Percentiles rank a stretch among this genome's conserved stretches.
phyloP scores from a whole-genome alignment of 345 rosid genomes.

The Gossypium stocksii region DNA sequence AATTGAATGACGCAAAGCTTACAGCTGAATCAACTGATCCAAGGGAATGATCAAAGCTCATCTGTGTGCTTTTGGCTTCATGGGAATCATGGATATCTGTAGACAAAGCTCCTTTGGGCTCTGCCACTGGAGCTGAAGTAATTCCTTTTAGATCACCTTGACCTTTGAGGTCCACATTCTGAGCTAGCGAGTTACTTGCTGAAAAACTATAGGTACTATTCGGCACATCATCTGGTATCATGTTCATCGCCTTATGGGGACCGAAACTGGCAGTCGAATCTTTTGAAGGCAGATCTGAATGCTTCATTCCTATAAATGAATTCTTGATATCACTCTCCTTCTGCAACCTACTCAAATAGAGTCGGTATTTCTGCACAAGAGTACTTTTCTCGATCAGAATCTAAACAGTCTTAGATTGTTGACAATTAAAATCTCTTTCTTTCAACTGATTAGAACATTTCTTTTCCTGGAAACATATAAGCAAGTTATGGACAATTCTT shows the following conservation, averaged over 20 bases:
- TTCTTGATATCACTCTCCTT: conserved; percentile 54
- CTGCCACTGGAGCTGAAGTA: conserved; percentile 37
- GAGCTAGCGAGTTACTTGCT: conserved; percentile 33
- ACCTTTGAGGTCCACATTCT: conserved; percentile 30
- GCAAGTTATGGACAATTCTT: neutral
- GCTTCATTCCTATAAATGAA: conserved; percentile 46
- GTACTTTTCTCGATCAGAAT: conserved; percentile 10
- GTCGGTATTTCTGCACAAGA: conserved; percentile 82
- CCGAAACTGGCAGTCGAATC: conserved; percentile 37
- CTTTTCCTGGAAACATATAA: no score
- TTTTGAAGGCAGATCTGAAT: conserved; percentile 46
- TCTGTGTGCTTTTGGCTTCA: conserved; percentile 34
- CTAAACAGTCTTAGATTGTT: neutral
- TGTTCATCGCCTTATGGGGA: conserved; percentile 37
- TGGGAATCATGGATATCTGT: conserved; percentile 34
- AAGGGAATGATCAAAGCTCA: conserved; percentile 40
- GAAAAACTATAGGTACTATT: conserved; percentile 37
- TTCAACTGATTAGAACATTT: neutral
- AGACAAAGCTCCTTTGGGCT: conserved; percentile 32
- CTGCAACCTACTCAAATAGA: conserved; percentile 79
- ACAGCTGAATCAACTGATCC: conserved; percentile 27
- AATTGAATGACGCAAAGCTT: conserved; percentile 35
- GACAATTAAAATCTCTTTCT: neutral
- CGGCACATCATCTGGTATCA: conserved; percentile 32
- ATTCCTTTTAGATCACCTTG: conserved; percentile 37